A percentile compares a stretch with the other conserved stretches of the same genome.
Evolutionary conservation across 2,329 filamentous ascomycete genomes (phyloP).

Genomic region (Diaporthe eres): DNA sequence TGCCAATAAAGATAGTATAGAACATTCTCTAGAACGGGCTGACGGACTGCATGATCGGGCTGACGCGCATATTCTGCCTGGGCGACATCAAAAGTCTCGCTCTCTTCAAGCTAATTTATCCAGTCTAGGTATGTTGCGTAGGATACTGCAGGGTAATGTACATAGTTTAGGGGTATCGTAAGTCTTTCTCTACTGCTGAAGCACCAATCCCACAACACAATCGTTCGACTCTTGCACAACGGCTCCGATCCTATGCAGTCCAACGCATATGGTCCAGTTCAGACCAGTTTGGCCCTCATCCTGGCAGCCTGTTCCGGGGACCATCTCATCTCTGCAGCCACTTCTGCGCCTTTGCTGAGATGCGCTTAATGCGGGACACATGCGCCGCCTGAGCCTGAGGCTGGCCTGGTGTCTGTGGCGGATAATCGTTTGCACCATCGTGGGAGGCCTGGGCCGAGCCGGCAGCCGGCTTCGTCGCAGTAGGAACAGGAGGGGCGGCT

Average conservation of each 20-base stretch:
- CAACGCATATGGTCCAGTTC: no score
- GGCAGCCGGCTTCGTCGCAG: slow-evolving; percentile 10
- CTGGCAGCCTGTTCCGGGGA: not conserved
- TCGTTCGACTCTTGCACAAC: not conserved
- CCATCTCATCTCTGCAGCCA: slow-evolving; percentile 24
- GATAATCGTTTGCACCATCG: not conserved
- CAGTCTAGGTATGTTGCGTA: not conserved
- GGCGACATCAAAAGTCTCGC: not conserved
- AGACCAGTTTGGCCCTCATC: no score
- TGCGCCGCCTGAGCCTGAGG: not conserved
- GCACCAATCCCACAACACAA: not conserved
- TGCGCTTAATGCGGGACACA: slow-evolving; percentile 29
- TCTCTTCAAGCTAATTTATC: not conserved
- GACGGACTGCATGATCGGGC: no score
- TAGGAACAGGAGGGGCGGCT: not conserved
- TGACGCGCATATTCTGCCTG: no score
- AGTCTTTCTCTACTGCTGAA: not conserved
- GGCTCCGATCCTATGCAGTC: not conserved
- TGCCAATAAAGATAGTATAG: no score
- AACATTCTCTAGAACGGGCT: no score
- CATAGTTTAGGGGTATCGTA: not conserved
- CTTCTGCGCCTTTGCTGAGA: slow-evolving; percentile 40
- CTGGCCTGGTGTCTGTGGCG: not conserved
- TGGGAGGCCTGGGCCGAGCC: not conserved
- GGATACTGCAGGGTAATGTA: not conserved